phyloP scores from a whole-genome alignment of 202 grass and related monocot species.

The Dendrocalamus latiflorus region DNA sequence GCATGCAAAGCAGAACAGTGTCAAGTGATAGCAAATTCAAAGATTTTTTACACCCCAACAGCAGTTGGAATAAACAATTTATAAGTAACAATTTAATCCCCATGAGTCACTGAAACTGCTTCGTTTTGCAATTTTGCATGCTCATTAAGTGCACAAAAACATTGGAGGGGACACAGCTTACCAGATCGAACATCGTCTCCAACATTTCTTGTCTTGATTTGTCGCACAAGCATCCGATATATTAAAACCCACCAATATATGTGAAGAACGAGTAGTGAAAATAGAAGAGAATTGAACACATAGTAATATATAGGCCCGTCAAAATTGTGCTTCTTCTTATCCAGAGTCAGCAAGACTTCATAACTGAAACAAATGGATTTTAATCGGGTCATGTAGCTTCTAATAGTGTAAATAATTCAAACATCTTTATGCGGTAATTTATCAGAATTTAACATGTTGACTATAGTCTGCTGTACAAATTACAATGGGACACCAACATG shows the following conservation, averaged over 20 bases:
- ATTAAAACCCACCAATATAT: slow-evolving; percentile 96
- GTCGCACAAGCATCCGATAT: slow-evolving; percentile 80
- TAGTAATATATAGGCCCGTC: too few species aligned
- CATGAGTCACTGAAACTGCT: background rate
- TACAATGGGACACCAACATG: too few species aligned
- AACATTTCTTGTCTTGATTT: slow-evolving; percentile 71
- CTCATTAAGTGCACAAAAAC: background rate
- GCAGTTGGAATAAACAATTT: background rate
- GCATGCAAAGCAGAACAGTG: slow-evolving; percentile 5
- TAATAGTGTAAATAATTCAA: background rate
- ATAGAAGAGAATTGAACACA: too few species aligned
- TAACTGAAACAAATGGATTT: too few species aligned
- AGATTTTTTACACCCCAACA: background rate
- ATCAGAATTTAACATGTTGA: too few species aligned
- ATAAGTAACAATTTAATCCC: background rate
- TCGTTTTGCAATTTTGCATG: background rate
- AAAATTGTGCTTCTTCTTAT: too few species aligned
- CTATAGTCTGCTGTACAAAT: too few species aligned
- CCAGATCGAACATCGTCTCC: slow-evolving; percentile 94
- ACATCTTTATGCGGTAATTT: background rate
- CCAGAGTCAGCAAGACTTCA: too few species aligned
- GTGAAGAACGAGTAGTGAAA: slow-evolving; percentile 79
- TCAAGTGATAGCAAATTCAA: background rate
- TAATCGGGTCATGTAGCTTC: too few species aligned
- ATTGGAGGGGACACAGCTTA: slow-evolving; percentile 34